phyloP scores from a whole-genome alignment of 495 filamentous ascomycete genomes.

The Viridothelium virens region DNA sequence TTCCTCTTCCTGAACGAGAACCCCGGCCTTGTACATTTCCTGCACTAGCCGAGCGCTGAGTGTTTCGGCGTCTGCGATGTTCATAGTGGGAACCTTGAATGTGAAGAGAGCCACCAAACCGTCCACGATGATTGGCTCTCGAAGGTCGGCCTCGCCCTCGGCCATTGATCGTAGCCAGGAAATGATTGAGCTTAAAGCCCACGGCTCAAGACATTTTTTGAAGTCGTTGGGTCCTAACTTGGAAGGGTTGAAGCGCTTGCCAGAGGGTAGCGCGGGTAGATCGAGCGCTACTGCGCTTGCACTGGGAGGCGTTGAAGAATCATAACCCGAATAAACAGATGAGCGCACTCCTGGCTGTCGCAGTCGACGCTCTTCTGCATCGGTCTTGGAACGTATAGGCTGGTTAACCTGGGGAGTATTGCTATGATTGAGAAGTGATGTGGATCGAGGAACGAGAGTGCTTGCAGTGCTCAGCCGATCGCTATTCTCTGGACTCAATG shows the following conservation, averaged over 20 bases:
- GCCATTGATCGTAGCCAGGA: slow-evolving; percentile 81
- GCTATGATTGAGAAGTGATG: slow-evolving; percentile 72
- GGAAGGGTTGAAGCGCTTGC: slow-evolving; percentile 63
- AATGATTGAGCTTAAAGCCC: slow-evolving; percentile 84
- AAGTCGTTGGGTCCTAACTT: slow-evolving; percentile 80
- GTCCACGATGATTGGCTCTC: slow-evolving; percentile 71
- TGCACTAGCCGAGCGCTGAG: slow-evolving; percentile 70
- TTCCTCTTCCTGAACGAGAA: slow-evolving; percentile 83
- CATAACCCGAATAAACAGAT: slow-evolving; percentile 39
- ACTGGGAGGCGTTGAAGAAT: slow-evolving; percentile 43
- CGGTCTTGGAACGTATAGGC: slow-evolving; percentile 86
- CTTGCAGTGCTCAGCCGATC: slow-evolving; percentile 7
- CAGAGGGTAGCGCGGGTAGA: slow-evolving; percentile 40
- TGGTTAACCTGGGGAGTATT: slow-evolving; percentile 72
- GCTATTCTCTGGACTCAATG: slow-evolving; percentile 15
- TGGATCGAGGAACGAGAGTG: slow-evolving; percentile 65
- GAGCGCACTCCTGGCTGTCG: slow-evolving; percentile 45
- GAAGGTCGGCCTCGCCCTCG: slow-evolving; percentile 76
- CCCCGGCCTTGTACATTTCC: slow-evolving; percentile 71
- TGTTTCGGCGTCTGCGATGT: slow-evolving; percentile 90
- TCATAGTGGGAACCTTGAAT: slow-evolving; percentile 97
- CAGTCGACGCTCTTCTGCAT: slow-evolving; percentile 62
- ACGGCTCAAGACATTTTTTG: slow-evolving; percentile 79
- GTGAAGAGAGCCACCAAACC: slow-evolving; percentile 87
- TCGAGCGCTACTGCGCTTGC: slow-evolving; percentile 45